A percentile compares a stretch with the other conserved stretches of the same genome.
phyloP scores from a whole-genome alignment of 108 stramenopile genomes.

The Nannochloropsis granulata region DNA sequence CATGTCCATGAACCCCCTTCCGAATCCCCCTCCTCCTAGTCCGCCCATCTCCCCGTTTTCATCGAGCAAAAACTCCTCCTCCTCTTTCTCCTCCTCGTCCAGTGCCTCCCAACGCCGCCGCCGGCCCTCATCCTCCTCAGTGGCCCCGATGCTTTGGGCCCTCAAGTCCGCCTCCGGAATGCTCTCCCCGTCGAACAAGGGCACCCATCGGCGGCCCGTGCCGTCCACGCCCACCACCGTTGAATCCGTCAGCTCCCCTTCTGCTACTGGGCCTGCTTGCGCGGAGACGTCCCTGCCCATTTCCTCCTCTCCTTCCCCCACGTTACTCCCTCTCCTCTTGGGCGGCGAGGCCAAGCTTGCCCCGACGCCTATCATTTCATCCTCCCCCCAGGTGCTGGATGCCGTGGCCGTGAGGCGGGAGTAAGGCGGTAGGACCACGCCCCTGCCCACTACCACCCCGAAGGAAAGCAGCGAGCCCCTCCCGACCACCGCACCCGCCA shows the following conservation, averaged over 20 bases:
- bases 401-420: slow-evolving; percentile 51
- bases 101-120: background rate
- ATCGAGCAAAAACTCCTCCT: background rate
- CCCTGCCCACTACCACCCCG: slow-evolving; percentile 65
- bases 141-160: slow-evolving; percentile 47
- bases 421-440: slow-evolving; percentile 56
- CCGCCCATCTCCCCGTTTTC: background rate
- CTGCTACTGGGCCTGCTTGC: too few relatives aligned
- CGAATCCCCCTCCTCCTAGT: background rate
- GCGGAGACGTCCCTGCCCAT: background rate
- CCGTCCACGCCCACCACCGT: background rate
- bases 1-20: background rate
- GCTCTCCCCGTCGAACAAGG: slow-evolving; percentile 43
- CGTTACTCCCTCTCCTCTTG: background rate
- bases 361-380: background rate
- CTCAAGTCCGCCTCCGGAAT: slow-evolving; percentile 54
- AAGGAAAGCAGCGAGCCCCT: slow-evolving; percentile 71
- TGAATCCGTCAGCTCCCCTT: background rate
- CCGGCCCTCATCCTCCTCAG: background rate
- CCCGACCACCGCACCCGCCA: slow-evolving; percentile 50
- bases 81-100: slow-evolving; percentile 15
- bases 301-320: background rate
- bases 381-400: background rate
- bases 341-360: background rate
- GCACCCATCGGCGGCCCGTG: background rate